Percentiles rank a stretch among this genome's conserved stretches.
Evolutionary conservation across 495 filamentous ascomycete species (phyloP).

Genomic region (Rostrohypoxylon terebratum): DNA sequence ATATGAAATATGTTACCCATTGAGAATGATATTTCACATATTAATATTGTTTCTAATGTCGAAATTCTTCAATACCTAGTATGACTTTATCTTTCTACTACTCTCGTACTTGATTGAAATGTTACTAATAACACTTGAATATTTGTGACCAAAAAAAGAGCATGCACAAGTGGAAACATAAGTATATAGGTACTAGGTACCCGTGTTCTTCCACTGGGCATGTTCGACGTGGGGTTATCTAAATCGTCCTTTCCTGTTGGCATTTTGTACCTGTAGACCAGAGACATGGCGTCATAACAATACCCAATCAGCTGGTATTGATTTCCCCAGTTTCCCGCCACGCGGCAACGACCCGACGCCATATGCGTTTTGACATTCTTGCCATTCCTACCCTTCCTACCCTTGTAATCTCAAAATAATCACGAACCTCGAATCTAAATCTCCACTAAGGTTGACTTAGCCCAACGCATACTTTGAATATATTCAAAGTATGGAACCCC

Average conservation of each 20-base stretch:
- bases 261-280: constrained; percentile 5
- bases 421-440: not conserved
- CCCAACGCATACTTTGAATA: not conserved
- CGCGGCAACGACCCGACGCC: constrained; percentile 4
- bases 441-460: not conserved
- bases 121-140: not conserved
- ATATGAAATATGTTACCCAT: not conserved
- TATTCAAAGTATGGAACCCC: not conserved
- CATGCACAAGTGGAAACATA: not conserved
- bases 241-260: not conserved
- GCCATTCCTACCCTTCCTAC: too few relatives aligned
- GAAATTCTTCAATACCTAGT: not conserved
- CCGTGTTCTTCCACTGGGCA: not conserved
- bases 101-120: too few relatives aligned
- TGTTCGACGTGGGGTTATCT: not conserved
- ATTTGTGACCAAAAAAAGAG: not conserved
- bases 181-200: not conserved
- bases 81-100: too few relatives aligned
- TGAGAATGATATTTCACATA: not conserved
- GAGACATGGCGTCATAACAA: constrained; percentile 26
- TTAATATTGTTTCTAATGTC: not conserved
- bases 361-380: not conserved
- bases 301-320: not conserved
- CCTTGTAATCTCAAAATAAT: not conserved
- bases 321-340: constrained; percentile 8